Base-by-base conservation (phyloP, 768 basidiomycete species). In the Boletus pseudopeckii region DNA sequence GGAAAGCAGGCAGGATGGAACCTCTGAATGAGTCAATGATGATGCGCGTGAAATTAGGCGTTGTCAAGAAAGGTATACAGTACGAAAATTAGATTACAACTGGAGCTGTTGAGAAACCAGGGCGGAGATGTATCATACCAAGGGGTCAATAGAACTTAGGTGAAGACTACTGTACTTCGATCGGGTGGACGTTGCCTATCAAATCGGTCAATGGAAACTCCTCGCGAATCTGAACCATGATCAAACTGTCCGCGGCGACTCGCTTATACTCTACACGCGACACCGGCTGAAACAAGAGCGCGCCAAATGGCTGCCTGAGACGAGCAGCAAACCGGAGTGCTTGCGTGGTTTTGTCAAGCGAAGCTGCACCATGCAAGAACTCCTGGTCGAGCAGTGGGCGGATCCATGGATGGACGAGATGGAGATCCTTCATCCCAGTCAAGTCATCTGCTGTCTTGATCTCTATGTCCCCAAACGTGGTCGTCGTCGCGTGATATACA, bases 401-500 rank as follows among this genome's bases (percentile, higher is more conserved):
- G 38, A 59, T 50, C 59, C 59, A 60, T 8, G 52, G 59, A 36
- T 60, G 56, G n/a, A 57, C 15, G 14, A 60, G 59, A 34, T 8
- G n/a, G 13, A 59, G 41, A 15, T 26, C 37, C 2, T 32, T 41
- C 55, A 30, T 47, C 11, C 15, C 30, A 7, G 14, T 34, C 1
- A 59, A 15, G 37, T 54, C 28, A 18, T 34, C 40, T 9, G 3
- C 22, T 2, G 57, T 56, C 26, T 50, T 17, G 20, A 58, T 57
- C 20, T 48, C 44, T 14, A 53, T 11, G 4, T 50, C 44, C 1
- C 51, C 46, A 5, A 59, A 24, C 7, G n/a, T 34, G 15, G 10
- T 2, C 4, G 48, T 44, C n/a, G 44, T 43, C 18, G 44, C 40
- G 22, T 11, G 34, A 38, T 58, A 58, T 14, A 40, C 18, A 7